phyloP scores from a whole-genome alignment of 176 grass and related monocot species.

The Alloteropsis semialata region DNA sequence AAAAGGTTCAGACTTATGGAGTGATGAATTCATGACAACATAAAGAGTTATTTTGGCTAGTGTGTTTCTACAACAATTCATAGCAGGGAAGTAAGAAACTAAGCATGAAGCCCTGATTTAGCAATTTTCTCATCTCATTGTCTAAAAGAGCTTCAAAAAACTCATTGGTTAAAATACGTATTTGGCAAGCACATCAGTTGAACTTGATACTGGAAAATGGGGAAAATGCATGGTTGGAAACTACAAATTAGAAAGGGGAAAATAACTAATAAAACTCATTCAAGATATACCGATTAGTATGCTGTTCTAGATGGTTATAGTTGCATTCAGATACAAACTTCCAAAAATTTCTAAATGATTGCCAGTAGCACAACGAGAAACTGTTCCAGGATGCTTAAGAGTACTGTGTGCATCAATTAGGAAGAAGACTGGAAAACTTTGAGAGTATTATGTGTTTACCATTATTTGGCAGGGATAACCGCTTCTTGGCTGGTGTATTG shows the following conservation, averaged over 20 bases:
- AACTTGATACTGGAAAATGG: not conserved
- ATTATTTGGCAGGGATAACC: conserved; percentile 68
- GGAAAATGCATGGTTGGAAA: not conserved
- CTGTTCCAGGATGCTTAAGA: not conserved
- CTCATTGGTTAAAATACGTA: not conserved
- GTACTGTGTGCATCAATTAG: not conserved
- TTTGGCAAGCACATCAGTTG: not conserved
- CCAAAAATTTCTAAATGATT: not conserved
- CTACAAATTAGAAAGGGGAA: not conserved
- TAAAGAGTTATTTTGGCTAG: not conserved
- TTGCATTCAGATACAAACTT: not conserved
- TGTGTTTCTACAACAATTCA: not conserved
- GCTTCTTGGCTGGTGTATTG: conserved; percentile 54
- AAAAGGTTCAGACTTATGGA: not conserved
- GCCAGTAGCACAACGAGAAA: not conserved
- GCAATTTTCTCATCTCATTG: not conserved
- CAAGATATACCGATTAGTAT: not conserved
- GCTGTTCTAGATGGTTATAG: not conserved
- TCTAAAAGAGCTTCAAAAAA: conserved; percentile 1
- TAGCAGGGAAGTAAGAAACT: not conserved
- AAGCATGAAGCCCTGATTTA: not conserved
- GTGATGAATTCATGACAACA: conserved; percentile 23
- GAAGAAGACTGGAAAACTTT: not conserved
- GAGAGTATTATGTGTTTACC: conserved; percentile 21
- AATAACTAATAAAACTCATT: not conserved